Evolutionary conservation across 306 rosid species (phyloP).

Genomic region (Rubus idaeus): DNA sequence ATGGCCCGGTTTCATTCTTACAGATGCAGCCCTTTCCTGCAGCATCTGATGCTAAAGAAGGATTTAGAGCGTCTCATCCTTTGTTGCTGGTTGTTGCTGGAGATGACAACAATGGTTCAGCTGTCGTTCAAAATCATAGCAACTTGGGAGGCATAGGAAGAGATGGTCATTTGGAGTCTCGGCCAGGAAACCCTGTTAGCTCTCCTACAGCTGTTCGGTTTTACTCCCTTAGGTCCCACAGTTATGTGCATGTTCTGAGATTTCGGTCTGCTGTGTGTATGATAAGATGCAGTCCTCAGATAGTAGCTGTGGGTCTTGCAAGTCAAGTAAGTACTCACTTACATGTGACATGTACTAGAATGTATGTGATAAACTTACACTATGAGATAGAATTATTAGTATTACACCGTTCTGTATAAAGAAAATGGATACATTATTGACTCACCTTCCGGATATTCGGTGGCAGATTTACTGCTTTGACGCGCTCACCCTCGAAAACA

Average conservation of each 20-base stretch:
- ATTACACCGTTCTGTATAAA: neutral
- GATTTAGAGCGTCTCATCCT: constrained; percentile 61
- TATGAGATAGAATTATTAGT: constrained; percentile 6
- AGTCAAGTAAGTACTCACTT: constrained; percentile 62
- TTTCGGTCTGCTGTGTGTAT: constrained; percentile 78
- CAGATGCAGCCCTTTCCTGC: constrained; percentile 85
- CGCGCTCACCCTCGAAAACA: constrained; percentile 70
- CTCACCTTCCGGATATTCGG: constrained; percentile 27
- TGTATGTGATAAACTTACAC: constrained; percentile 1
- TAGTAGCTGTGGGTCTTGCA: constrained; percentile 89
- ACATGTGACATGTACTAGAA: constrained; percentile 12
- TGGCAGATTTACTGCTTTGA: constrained; percentile 92
- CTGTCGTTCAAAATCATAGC: constrained; percentile 31
- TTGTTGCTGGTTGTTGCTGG: constrained; percentile 78
- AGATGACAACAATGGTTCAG: constrained; percentile 38
- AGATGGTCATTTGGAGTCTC: constrained; percentile 44
- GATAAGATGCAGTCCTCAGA: constrained; percentile 85
- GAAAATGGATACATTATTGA: neutral
- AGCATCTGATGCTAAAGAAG: constrained; percentile 50
- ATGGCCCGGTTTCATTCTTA: constrained; percentile 72
- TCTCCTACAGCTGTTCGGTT: constrained; percentile 80
- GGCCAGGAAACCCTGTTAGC: constrained; percentile 42
- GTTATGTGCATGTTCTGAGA: constrained; percentile 77
- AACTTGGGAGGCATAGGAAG: constrained; percentile 44
- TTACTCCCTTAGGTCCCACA: constrained; percentile 74